These are phyloP conservation scores for Clarkia xantiana DNA, from an alignment of 345 rosid genomes.

Conservation along the genomic window DNA sequence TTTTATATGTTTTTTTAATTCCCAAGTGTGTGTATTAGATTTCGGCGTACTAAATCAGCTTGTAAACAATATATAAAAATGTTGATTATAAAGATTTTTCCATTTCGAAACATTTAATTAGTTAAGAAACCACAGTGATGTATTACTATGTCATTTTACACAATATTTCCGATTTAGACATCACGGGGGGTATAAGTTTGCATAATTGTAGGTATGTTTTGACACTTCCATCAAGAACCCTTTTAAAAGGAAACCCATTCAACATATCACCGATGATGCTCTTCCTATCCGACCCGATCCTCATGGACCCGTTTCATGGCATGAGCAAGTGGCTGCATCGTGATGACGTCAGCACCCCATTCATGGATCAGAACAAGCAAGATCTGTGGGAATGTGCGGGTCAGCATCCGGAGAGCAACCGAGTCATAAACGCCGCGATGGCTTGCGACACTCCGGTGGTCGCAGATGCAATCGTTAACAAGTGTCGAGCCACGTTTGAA, in stretches of 20 bases:
- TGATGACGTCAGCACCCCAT: slow-evolving; percentile 11
- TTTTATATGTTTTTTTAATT: no score
- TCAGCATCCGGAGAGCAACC: background rate
- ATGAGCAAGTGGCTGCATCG: slow-evolving; percentile 22
- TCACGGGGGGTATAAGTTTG: no score
- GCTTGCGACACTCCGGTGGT: slow-evolving; percentile 14
- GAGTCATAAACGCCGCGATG: slow-evolving; percentile 13
- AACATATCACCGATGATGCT: slow-evolving; percentile 17
- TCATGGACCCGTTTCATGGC: slow-evolving; percentile 14
- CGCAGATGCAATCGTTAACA: background rate
- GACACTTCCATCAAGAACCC: slow-evolving; percentile 16
- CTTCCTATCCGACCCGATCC: slow-evolving; percentile 12
- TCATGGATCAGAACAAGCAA: slow-evolving; percentile 18
- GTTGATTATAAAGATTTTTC: no score
- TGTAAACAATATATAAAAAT: no score
- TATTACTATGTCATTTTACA: no score
- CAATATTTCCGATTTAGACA: no score
- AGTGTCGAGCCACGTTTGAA: slow-evolving; percentile 10
- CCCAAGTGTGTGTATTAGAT: no score
- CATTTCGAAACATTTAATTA: no score
- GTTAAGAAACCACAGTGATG: no score
- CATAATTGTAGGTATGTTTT: slow-evolving; percentile 8
- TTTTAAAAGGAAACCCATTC: slow-evolving; percentile 19
- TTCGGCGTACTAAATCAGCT: no score
- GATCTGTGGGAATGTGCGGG: slow-evolving; percentile 7